Evolutionary conservation across 768 basidiomycete genomes (phyloP), one percentile per base, ranked within the genome.

Genomic region (Pisolithus albus): DNA sequence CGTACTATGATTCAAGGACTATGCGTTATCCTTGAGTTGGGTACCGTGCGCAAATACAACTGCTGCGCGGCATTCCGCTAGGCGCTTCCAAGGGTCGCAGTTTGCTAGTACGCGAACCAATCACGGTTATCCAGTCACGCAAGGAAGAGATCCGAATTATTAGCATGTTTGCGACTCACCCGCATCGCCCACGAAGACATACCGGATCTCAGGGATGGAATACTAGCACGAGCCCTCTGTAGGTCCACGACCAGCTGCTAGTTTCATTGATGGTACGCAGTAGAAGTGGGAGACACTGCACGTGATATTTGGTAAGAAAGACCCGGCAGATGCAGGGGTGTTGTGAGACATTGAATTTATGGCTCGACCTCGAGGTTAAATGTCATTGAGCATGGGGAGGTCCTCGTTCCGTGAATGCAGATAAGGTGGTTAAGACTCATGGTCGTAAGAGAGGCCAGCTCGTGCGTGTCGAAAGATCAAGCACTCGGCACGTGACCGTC

Each of bases 161-260:
- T 75, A 70, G 1, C 79, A 67, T 37, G 76, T 78, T 62, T 81
- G 87, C 3, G 86, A 87, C 7, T 86, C 87, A 0, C 86, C 87
- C 0, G 87, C 88, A 53, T 86, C 89, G 69, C 88, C 87, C 3
- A 75, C 88, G 59, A 78, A 88, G 54, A 86, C 75, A 59, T 74
- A 88, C 1, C 81, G 1, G 73, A 68, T 28, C 70, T 63, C 24
- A 89, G 70, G 4, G 82, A 67, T 4, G 85, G 87, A 62, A 89
- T 88, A 36, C 77, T 75, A 28, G 76, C 71, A 49, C 84, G 79
- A 41, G 75, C 81, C 58, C 69, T 66, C 16, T 64, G 58, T 23
- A 84, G 70, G 65, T 82, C 76, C 58, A 83, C 59, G 21, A 21
- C 42, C 24, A 50, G 45, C 47, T 64, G 68, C 65, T 15, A 24